These are phyloP conservation scores for Fusarium denticulatum DNA, from an alignment of 2,329 filamentous ascomycete genomes.

Conservation along the genomic window DNA sequence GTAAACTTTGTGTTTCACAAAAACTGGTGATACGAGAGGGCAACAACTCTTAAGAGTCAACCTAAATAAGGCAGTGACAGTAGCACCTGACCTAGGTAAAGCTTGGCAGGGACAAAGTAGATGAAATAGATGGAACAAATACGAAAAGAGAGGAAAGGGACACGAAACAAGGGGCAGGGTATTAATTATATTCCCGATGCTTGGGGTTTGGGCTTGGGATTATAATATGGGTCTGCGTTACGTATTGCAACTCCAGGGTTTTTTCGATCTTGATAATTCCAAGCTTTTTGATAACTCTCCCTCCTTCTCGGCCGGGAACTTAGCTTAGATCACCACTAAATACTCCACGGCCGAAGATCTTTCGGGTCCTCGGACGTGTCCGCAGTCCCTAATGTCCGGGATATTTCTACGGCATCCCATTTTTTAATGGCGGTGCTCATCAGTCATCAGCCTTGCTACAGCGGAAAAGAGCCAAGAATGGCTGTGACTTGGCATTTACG, in stretches of 20 bases:
- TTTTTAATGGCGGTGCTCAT: background rate
- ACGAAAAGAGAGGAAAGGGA: background rate
- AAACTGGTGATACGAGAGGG: background rate
- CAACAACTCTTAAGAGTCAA: background rate
- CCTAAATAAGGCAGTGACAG: constrained; percentile 5
- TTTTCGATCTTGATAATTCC: constrained; percentile 2
- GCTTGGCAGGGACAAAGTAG: background rate
- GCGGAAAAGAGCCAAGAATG: constrained; percentile 5
- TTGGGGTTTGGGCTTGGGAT: background rate
- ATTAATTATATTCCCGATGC: constrained; percentile 10
- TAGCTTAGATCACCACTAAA: background rate
- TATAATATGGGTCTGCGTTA: constrained; percentile 21
- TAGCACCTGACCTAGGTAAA: background rate
- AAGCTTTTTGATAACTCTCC: constrained; percentile 16
- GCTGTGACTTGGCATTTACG: constrained; percentile 17
- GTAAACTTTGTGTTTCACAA: background rate
- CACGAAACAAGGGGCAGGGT: background rate
- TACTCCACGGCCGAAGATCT: background rate
- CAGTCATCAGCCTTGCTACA: constrained; percentile 6
- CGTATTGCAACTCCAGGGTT: constrained; percentile 1
- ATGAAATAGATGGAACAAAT: background rate
- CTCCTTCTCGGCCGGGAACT: constrained; percentile 19
- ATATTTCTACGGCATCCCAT: background rate
- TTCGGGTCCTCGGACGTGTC: constrained; percentile 6
- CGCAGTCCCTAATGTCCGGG: constrained; percentile 16